phyloP scores from a whole-genome alignment of 768 basidiomycete species.

The Termitomyces sp. region DNA sequence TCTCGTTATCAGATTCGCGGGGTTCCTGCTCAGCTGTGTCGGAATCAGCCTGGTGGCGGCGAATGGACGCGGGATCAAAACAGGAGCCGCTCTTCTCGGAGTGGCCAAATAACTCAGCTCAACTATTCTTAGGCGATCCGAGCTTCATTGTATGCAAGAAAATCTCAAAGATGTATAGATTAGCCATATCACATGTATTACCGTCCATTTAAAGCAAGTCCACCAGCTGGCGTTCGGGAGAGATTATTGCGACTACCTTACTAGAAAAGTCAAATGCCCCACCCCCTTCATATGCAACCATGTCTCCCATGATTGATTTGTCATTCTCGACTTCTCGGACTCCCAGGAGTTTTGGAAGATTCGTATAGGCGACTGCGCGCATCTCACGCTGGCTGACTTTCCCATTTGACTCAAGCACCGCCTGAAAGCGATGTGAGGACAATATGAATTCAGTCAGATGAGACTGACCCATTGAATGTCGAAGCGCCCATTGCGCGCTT shows the following conservation, averaged over 20 bases:
- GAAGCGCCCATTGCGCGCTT: constrained; percentile 71
- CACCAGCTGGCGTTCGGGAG: constrained; percentile 44
- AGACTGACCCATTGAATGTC: constrained; percentile 74
- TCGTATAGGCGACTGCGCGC: constrained; percentile 41
- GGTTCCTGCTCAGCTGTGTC: constrained; percentile 79
- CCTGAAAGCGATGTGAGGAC: constrained; percentile 24
- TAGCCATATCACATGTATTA: constrained; percentile 9
- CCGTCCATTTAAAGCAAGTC: constrained; percentile 41
- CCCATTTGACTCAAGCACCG: constrained; percentile 44
- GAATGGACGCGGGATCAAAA: constrained; percentile 64
- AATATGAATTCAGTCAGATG: constrained; percentile 2
- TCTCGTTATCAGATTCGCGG: constrained; percentile 57
- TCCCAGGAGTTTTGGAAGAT: constrained; percentile 39
- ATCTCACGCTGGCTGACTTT: constrained; percentile 38
- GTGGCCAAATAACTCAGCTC: constrained; percentile 34
- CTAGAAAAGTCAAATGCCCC: constrained; percentile 53
- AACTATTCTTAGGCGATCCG: not conserved
- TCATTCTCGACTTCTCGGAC: constrained; percentile 38
- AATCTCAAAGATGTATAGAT: constrained; percentile 18
- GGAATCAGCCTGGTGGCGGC: constrained; percentile 76
- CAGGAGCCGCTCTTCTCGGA: constrained; percentile 64
- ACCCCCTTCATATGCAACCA: constrained; percentile 61
- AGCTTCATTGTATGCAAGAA: constrained; percentile 2
- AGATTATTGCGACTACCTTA: constrained; percentile 56
- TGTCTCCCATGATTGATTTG: constrained; percentile 37